Conservation (phyloP, 2,329 filamentous ascomycete species). For the Exophiala oligosperma region DNA sequence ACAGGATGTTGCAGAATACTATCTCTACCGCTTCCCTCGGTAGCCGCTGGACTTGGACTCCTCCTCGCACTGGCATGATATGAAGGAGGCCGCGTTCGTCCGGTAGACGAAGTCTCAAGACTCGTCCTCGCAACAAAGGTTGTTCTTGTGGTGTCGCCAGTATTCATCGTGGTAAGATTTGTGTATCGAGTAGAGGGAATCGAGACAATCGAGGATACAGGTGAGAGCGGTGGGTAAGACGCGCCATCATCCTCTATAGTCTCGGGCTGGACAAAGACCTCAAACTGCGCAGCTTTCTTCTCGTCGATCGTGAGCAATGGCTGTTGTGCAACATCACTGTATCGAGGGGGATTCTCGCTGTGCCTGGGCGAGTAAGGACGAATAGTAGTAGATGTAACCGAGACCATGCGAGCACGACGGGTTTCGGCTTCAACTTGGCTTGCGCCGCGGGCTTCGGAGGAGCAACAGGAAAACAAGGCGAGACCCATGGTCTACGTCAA, state of each 20-base stretch:
- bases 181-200: constrained; percentile 27
- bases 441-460: constrained; percentile 8
- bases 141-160: constrained; percentile 16
- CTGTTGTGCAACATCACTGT: constrained; percentile 14
- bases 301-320: constrained; percentile 15
- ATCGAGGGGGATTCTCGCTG: constrained; percentile 19
- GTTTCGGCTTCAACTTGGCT: constrained; percentile 16
- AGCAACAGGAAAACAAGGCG: constrained; percentile 14
- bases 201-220: constrained; percentile 24
- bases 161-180: constrained; percentile 21
- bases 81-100: constrained; percentile 16
- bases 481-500: constrained; percentile 1
- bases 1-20: constrained; percentile 47
- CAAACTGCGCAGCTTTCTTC: constrained; percentile 12
- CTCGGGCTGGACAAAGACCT: neutral
- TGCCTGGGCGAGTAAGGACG: constrained; percentile 3
- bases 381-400: constrained; percentile 5
- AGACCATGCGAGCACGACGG: constrained; percentile 21
- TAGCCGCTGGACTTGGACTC: constrained; percentile 14
- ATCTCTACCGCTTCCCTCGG: constrained; percentile 47
- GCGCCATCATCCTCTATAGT: constrained; percentile 2
- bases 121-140: constrained; percentile 8
- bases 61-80: constrained; percentile 11
- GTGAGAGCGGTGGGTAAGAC: constrained; percentile 17
- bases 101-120: constrained; percentile 11